phyloP scores from a whole-genome alignment of 2,329 filamentous ascomycete species.

The Penicillium sp. region DNA sequence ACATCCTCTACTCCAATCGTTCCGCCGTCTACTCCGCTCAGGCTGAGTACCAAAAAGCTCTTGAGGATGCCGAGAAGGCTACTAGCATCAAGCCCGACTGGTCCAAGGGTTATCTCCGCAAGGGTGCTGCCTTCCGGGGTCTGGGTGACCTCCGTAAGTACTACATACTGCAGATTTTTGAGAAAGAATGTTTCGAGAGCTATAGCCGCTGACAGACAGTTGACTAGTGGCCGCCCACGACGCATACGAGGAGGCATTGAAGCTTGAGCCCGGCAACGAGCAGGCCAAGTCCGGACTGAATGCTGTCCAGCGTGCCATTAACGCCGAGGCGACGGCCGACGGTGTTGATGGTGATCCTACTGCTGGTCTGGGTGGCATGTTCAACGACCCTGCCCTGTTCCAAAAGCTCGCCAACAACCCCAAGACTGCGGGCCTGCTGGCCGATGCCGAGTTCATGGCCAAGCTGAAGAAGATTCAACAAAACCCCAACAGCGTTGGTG shows the following conservation, averaged over 20 bases:
- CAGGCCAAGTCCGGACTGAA: constrained; percentile 88
- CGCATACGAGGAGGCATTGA: constrained; percentile 91
- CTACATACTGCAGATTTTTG: neutral
- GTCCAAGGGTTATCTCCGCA: constrained; percentile 94
- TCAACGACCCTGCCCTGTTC: constrained; percentile 87
- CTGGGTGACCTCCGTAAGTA: constrained; percentile 73
- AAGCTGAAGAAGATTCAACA: constrained; percentile 81
- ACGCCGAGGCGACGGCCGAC: constrained; percentile 70
- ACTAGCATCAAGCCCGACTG: constrained; percentile 96
- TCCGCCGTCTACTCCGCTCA: constrained; percentile 87
- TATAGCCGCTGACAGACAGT: constrained; percentile 48
- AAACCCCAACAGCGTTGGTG: constrained; percentile 77
- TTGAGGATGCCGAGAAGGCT: constrained; percentile 90
- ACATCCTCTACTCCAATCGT: constrained; percentile 97
- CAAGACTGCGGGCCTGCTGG: constrained; percentile 82
- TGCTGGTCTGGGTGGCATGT: constrained; percentile 85
- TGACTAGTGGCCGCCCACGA: constrained; percentile 72
- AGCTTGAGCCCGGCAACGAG: constrained; percentile 87
- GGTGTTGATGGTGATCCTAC: constrained; percentile 66
- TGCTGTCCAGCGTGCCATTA: constrained; percentile 84
- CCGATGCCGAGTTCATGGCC: constrained; percentile 83
- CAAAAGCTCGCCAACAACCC: constrained; percentile 92
- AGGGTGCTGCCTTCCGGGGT: constrained; percentile 88
- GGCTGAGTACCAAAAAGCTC: constrained; percentile 80
- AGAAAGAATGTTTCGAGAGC: neutral